Percentiles rank a stretch among this genome's conserved stretches.
Conservation (phyloP, 768 basidiomycete species). For the Flagelloscypha sp. region DNA sequence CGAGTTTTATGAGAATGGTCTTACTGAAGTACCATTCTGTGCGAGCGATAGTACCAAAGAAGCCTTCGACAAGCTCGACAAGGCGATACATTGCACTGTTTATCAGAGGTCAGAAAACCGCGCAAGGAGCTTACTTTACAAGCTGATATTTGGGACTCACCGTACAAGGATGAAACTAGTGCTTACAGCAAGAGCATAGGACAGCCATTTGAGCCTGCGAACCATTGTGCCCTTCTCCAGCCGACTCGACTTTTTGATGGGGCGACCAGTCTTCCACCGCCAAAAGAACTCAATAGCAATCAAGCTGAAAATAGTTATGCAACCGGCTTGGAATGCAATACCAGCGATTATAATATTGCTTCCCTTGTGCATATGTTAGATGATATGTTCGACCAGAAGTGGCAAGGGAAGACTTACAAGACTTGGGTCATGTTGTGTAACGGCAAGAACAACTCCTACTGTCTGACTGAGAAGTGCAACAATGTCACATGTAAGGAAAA, state of each 20-base stretch:
- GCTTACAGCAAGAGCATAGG: neutral
- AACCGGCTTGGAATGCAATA: too few relatives aligned
- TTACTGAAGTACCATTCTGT: slow-evolving; percentile 23
- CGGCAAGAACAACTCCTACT: slow-evolving; percentile 34
- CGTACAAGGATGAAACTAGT: neutral
- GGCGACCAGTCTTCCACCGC: too few relatives aligned
- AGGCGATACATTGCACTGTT: slow-evolving; percentile 23
- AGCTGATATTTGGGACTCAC: neutral
- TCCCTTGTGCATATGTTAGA: too few relatives aligned
- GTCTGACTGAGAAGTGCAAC: slow-evolving; percentile 23
- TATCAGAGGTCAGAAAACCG: too few relatives aligned
- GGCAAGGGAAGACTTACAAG: too few relatives aligned
- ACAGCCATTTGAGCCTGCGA: neutral
- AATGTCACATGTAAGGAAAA: slow-evolving; percentile 14
- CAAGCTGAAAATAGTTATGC: slow-evolving; percentile 18
- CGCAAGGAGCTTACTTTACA: too few relatives aligned
- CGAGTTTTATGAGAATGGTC: too few relatives aligned
- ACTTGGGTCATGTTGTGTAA: slow-evolving; percentile 12
- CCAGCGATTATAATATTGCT: too few relatives aligned
- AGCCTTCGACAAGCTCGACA: slow-evolving; percentile 20
- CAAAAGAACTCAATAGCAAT: slow-evolving; percentile 24
- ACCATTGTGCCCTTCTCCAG: slow-evolving; percentile 2
- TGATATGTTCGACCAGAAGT: too few relatives aligned
- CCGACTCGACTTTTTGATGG: neutral
- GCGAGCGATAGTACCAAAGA: slow-evolving; percentile 19